Percentiles rank a stretch among this genome's conserved stretches.
Evolutionary conservation across 2,329 filamentous ascomycete species (phyloP).

Genomic region (Penicillium olsonii): DNA sequence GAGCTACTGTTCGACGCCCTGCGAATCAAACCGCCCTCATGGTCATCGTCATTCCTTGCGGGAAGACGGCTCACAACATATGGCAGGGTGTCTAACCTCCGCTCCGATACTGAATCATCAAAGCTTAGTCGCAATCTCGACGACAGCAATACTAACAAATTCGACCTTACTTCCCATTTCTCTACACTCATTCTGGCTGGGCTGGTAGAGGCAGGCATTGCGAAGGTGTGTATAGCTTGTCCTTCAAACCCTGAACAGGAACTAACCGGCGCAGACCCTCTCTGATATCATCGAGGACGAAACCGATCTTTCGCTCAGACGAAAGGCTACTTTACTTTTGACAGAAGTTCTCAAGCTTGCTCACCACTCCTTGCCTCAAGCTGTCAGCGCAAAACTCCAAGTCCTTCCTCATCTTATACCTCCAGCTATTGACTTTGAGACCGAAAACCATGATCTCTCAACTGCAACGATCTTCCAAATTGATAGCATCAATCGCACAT

Average conservation of each 20-base stretch:
- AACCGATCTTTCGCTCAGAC: constrained; percentile 61
- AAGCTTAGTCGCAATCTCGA: constrained; percentile 57
- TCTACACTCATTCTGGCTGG: constrained; percentile 84
- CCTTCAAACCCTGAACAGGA: background rate
- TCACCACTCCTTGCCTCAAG: constrained; percentile 77
- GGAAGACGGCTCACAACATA: constrained; percentile 93
- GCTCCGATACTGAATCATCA: constrained; percentile 57
- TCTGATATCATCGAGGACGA: constrained; percentile 53
- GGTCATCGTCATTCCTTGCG: constrained; percentile 94
- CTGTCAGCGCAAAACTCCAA: constrained; percentile 82
- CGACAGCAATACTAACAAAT: constrained; percentile 65
- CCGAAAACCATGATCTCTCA: constrained; percentile 74
- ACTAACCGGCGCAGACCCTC: constrained; percentile 42
- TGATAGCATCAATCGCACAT: constrained; percentile 90
- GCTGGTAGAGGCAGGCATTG: constrained; percentile 77
- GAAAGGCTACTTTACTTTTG: constrained; percentile 87
- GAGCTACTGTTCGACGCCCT: constrained; percentile 83
- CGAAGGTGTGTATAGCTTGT: constrained; percentile 44
- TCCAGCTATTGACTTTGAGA: constrained; percentile 70
- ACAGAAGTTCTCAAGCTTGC: constrained; percentile 90
- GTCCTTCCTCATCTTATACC: constrained; percentile 83
- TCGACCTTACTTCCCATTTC: constrained; percentile 89
- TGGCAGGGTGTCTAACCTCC: constrained; percentile 85
- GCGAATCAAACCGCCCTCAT: constrained; percentile 88
- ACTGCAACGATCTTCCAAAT: constrained; percentile 96